A percentile compares a stretch with the other conserved stretches of the same genome.
Conservation (phyloP, 257 asterid species). For the Eustoma russellianum region DNA sequence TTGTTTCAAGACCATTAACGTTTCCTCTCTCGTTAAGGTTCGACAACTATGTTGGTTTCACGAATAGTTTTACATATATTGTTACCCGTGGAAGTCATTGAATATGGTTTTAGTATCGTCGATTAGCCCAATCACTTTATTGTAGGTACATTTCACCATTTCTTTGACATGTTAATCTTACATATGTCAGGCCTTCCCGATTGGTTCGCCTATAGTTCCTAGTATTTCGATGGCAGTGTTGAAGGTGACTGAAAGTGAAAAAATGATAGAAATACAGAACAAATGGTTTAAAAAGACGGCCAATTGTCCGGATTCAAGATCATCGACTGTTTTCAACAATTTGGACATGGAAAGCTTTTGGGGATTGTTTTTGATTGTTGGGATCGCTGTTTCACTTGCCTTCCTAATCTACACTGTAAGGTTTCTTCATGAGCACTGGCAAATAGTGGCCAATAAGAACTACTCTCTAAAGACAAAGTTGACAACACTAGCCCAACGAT, state of each 20-base stretch:
- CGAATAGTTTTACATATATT: too few species aligned
- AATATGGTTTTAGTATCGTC: too few species aligned
- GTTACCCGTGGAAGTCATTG: too few species aligned
- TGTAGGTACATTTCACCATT: not conserved
- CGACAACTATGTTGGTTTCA: too few species aligned
- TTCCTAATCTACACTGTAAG: constrained; percentile 20
- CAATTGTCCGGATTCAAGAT: constrained; percentile 1
- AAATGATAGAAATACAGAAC: constrained; percentile 13
- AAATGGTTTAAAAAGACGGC: constrained; percentile 22
- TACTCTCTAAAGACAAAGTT: not conserved
- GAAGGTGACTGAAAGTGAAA: constrained; percentile 28
- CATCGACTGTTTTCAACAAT: constrained; percentile 11
- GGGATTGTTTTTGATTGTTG: constrained; percentile 35
- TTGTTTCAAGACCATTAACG: not conserved
- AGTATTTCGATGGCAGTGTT: constrained; percentile 37
- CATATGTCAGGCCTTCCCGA: constrained; percentile 32
- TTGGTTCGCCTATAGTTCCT: constrained; percentile 39
- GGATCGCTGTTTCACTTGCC: constrained; percentile 22
- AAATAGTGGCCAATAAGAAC: not conserved
- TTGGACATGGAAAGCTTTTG: constrained; percentile 27
- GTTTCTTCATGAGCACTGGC: constrained; percentile 23
- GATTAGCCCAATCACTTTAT: not conserved
- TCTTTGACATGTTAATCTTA: not conserved
- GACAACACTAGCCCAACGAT: not conserved
- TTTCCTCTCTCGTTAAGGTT: too few species aligned